These are phyloP conservation scores for Hemisphaericaspora subhashii DNA, from an alignment of 1,139 yeast genomes.

Conservation along the genomic window DNA sequence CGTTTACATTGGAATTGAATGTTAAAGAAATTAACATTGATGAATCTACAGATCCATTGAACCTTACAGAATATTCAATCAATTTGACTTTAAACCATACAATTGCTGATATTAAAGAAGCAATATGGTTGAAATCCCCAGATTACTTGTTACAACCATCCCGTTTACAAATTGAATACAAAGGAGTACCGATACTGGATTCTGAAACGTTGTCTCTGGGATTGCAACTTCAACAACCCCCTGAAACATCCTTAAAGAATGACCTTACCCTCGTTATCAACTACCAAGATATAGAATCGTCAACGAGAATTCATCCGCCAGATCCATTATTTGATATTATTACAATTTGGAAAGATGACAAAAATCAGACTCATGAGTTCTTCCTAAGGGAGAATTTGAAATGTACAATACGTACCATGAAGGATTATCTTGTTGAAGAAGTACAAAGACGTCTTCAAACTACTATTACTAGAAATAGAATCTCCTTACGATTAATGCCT, in stretches of 20 bases:
- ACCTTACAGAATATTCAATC: constrained; percentile 13
- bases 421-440: constrained; percentile 21
- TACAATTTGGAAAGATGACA: constrained; percentile 18
- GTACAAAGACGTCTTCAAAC: constrained; percentile 9
- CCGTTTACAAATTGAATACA: constrained; percentile 18
- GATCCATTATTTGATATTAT: constrained; percentile 25
- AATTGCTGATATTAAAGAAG: constrained; percentile 25
- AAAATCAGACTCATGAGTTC: constrained; percentile 13
- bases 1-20: constrained; percentile 21
- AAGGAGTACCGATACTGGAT: constrained; percentile 12
- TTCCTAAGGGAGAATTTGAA: constrained; percentile 23
- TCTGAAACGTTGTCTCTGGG: constrained; percentile 5
- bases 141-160: constrained; percentile 25
- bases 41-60: constrained; percentile 7
- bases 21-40: constrained; percentile 17
- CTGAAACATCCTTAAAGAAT: not conserved
- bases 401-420: constrained; percentile 24
- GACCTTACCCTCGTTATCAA: constrained; percentile 23
- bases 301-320: constrained; percentile 20
- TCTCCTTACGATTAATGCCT: constrained; percentile 2
- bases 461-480: not conserved
- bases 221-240: not conserved
- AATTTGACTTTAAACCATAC: constrained; percentile 15
- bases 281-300: constrained; percentile 14
- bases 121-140: constrained; percentile 30